phyloP scores from a whole-genome alignment of 139 green algal genomes.

The Tetradesmus obliquus region DNA sequence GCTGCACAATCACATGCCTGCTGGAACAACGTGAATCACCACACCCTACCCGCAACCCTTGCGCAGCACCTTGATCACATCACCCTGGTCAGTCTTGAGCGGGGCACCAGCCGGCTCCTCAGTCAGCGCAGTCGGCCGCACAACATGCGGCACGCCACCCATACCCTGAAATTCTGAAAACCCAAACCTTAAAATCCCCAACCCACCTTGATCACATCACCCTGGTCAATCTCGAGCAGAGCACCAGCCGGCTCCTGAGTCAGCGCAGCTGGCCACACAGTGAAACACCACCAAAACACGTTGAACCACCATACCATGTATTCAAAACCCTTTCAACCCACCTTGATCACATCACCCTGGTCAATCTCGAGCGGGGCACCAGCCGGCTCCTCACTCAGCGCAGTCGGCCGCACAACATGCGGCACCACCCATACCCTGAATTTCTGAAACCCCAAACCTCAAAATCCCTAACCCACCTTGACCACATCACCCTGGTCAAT shows the following conservation, averaged over 20 bases:
- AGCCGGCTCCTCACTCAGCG: slow-evolving; percentile 27
- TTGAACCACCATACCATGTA: no score
- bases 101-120: slow-evolving; percentile 29
- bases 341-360: slow-evolving; percentile 87
- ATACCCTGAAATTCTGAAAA: no score
- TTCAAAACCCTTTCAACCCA: no score
- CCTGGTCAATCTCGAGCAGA: no score
- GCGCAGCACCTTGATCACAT: slow-evolving; percentile 71
- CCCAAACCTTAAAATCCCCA: no score
- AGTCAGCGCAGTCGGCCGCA: slow-evolving; percentile 18
- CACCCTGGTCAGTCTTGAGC: slow-evolving; percentile 88
- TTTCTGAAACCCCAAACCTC: no score
- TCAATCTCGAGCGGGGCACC: slow-evolving; percentile 73
- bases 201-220: no score
- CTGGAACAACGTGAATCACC: not conserved
- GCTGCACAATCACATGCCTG: no score
- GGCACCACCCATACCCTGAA: no score
- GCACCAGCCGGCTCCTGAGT: no score
- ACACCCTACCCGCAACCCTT: not conserved
- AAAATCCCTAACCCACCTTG: slow-evolving; percentile 53
- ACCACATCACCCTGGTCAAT: slow-evolving; percentile 90
- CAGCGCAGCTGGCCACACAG: no score
- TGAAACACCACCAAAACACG: no score
- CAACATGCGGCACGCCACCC: not conserved
- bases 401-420: slow-evolving; percentile 3